phyloP scores from a whole-genome alignment of 179 eudicot genomes.

The Carnegiea gigantea region DNA sequence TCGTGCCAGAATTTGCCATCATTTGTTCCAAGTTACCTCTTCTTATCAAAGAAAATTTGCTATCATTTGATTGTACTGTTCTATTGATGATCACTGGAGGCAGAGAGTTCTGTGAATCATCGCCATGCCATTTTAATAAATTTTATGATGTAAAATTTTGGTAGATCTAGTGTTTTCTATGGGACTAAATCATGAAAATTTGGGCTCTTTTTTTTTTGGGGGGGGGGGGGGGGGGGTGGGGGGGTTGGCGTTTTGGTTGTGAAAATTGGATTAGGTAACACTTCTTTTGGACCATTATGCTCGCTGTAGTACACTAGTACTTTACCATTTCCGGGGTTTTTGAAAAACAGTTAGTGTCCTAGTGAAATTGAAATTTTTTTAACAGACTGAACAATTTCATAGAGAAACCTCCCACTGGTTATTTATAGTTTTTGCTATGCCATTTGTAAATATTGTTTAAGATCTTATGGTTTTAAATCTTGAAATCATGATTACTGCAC shows the following conservation, averaged over 20 bases:
- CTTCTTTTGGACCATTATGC: not conserved
- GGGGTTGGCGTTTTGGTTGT: too few relatives aligned
- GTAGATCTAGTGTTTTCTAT: not conserved
- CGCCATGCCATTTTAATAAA: not conserved
- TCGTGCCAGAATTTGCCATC: too few relatives aligned
- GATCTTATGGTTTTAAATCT: not conserved
- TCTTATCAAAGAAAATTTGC: too few relatives aligned
- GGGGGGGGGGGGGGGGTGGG: too few relatives aligned
- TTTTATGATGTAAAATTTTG: not conserved
- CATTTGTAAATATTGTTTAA: not conserved
- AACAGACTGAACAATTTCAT: not conserved
- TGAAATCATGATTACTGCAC: not conserved
- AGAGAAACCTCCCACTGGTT: not conserved
- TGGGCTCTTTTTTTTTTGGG: too few relatives aligned
- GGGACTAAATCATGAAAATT: not conserved
- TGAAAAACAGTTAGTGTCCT: too few relatives aligned
- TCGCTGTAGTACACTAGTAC: not conserved
- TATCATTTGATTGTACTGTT: not conserved
- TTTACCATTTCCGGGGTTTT: not conserved
- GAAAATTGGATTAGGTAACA: not conserved
- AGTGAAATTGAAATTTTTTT: not conserved
- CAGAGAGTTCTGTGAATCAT: not conserved
- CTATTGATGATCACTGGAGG: not conserved
- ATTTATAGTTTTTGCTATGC: not conserved
- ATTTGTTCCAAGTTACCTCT: too few relatives aligned